Evolutionary conservation across 2,329 filamentous ascomycete species (phyloP).

Genomic region (Fusarium tanahbumbuense): DNA sequence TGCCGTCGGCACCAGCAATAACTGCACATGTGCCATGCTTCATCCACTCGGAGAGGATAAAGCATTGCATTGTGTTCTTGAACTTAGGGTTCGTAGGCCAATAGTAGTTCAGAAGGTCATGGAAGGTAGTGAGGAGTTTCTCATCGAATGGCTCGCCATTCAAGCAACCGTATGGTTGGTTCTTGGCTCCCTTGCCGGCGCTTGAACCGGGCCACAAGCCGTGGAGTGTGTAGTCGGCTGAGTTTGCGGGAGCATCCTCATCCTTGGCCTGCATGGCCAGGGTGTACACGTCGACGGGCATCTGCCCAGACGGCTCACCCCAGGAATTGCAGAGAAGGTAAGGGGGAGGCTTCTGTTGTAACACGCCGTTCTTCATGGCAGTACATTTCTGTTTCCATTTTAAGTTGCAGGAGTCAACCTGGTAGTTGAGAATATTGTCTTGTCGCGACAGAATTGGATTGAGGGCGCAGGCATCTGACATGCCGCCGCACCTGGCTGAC

Average conservation of each 20-base stretch:
- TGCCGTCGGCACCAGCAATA: not conserved
- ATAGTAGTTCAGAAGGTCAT: not conserved
- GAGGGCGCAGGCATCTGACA: conserved; percentile 4
- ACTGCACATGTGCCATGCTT: conserved; percentile 11
- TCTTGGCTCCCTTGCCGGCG: not conserved
- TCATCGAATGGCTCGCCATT: conserved; percentile 6
- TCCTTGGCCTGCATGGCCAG: not conserved
- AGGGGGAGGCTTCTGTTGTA: not conserved
- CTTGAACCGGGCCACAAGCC: conserved; percentile 1
- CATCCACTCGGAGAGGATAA: conserved; percentile 7
- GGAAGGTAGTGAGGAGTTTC: not conserved
- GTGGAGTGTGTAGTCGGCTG: not conserved
- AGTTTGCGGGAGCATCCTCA: accelerated
- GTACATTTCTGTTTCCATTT: not conserved
- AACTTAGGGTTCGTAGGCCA: conserved; percentile 2
- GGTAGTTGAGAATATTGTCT: not conserved
- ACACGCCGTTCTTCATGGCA: not conserved
- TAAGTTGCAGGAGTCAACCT: not conserved
- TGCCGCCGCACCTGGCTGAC: not conserved
- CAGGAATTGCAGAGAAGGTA: not conserved
- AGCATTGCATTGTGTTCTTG: conserved; percentile 7
- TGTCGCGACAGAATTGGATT: not conserved
- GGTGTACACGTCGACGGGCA: not conserved
- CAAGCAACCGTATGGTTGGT: not conserved
- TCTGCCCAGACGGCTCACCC: not conserved